These are phyloP conservation scores for Arabis hirsuta DNA, from an alignment of 345 rosid species.

Conservation along the genomic window DNA sequence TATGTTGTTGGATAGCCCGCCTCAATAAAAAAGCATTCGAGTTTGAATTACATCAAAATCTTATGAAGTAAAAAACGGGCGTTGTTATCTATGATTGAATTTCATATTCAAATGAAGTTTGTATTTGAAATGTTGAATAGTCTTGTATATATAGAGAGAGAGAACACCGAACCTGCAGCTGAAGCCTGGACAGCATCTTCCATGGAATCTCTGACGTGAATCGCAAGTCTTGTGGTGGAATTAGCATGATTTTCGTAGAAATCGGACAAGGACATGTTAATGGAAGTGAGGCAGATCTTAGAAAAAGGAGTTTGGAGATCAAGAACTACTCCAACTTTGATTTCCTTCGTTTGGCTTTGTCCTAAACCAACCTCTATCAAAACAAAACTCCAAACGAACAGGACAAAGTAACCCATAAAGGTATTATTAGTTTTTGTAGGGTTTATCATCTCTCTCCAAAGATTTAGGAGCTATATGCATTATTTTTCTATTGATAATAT, in stretches of 20 bases:
- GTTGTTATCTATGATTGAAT: neutral
- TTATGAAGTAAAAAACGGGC: neutral
- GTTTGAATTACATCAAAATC: neutral
- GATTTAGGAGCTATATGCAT: slow-evolving; percentile 16
- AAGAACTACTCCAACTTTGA: slow-evolving; percentile 49
- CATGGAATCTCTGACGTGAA: slow-evolving; percentile 41
- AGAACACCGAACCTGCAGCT: slow-evolving; percentile 42
- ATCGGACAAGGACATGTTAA: slow-evolving; percentile 41
- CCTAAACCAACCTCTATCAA: slow-evolving; percentile 27
- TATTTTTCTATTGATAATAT: neutral
- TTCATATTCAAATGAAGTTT: neutral
- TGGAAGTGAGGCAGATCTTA: slow-evolving; percentile 29
- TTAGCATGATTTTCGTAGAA: slow-evolving; percentile 39
- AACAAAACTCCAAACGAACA: slow-evolving; percentile 15
- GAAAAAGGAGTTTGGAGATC: slow-evolving; percentile 36
- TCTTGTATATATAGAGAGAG: neutral
- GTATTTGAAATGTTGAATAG: no score
- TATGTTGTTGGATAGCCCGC: neutral
- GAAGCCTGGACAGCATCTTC: slow-evolving; percentile 44
- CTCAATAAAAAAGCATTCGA: neutral
- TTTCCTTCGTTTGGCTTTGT: slow-evolving; percentile 16
- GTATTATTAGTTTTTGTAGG: slow-evolving; percentile 7
- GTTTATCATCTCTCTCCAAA: slow-evolving; percentile 16
- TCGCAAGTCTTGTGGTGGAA: slow-evolving; percentile 35
- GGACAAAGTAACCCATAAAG: slow-evolving; percentile 7